These are phyloP conservation scores for Coffea humblotiana DNA, from an alignment of 305 asterid species.

Conservation along the genomic window DNA sequence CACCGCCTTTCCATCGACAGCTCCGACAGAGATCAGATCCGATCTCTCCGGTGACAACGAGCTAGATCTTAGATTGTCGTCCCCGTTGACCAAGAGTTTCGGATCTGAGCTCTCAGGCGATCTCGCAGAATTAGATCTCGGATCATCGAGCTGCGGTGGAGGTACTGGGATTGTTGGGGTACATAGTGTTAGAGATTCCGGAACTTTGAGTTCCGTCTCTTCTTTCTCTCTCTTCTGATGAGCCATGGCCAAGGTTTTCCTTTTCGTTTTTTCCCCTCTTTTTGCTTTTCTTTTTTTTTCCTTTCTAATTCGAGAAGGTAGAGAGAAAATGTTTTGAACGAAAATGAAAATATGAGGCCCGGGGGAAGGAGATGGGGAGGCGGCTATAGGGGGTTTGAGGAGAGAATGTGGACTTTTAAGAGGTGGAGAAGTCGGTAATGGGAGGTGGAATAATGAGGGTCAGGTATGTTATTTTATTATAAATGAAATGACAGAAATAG, in stretches of 20 bases:
- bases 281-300: too few species aligned
- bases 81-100: conserved; percentile 14
- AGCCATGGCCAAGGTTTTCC: conserved; percentile 55
- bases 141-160: conserved; percentile 29
- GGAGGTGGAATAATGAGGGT: background rate
- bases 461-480: background rate
- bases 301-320: background rate
- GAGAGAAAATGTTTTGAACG: background rate
- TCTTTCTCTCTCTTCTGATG: conserved; percentile 87
- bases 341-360: conserved; percentile 7
- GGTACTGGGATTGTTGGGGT: conserved; percentile 30
- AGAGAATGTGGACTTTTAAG: conserved; percentile 1
- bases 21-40: conserved; percentile 18
- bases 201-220: conserved; percentile 71
- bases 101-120: conserved; percentile 30
- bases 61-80: conserved; percentile 11
- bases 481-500: too few species aligned
- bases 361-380: background rate
- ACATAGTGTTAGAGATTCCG: conserved; percentile 34
- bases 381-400: background rate
- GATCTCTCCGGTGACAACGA: conserved; percentile 16
- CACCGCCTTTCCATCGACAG: conserved; percentile 26
- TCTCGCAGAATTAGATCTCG: conserved; percentile 26
- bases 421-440: conserved; percentile 10
- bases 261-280: conserved; percentile 8